A percentile compares a stretch with the other conserved stretches of the same genome.
These are phyloP conservation scores for Mycena sp. DNA, from an alignment of 1,284 basidiomycete species.

Conservation along the genomic window DNA sequence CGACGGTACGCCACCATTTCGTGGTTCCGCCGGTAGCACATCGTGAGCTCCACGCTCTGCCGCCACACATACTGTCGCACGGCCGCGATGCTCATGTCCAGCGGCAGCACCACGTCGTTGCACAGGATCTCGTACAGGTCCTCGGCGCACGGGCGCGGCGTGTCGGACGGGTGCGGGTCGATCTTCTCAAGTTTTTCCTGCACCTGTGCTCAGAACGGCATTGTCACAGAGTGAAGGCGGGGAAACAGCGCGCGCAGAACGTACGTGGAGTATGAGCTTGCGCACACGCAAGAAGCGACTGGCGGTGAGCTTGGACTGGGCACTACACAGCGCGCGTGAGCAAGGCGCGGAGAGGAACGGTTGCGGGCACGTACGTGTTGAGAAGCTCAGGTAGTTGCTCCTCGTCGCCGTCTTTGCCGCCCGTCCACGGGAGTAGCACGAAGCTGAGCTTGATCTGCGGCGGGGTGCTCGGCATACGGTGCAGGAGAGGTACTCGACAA, in stretches of 20 bases:
- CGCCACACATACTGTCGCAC: slow-evolving; percentile 90
- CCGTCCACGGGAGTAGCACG: slow-evolving; percentile 80
- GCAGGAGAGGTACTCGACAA: slow-evolving; percentile 87
- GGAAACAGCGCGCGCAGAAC: slow-evolving; percentile 37
- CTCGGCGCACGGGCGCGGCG: slow-evolving; percentile 57
- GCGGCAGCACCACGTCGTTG: slow-evolving; percentile 81
- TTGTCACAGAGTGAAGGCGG: background rate
- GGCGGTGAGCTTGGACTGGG: slow-evolving; percentile 89
- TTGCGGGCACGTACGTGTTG: slow-evolving; percentile 66
- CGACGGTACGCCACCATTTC: slow-evolving; percentile 17
- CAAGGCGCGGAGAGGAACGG: background rate
- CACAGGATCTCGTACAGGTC: slow-evolving; percentile 90
- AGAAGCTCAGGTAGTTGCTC: slow-evolving; percentile 79
- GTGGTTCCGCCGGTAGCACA: slow-evolving; percentile 75
- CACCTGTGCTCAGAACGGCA: slow-evolving; percentile 56
- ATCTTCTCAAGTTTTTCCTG: slow-evolving; percentile 87
- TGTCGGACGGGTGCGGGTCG: slow-evolving; percentile 28
- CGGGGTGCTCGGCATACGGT: slow-evolving; percentile 61
- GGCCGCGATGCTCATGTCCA: slow-evolving; percentile 89
- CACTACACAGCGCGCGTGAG: slow-evolving; percentile 51
- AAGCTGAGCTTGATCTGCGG: slow-evolving; percentile 84
- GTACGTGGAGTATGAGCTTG: slow-evolving; percentile 86
- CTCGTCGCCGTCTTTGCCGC: slow-evolving; percentile 58
- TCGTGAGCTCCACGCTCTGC: slow-evolving; percentile 80
- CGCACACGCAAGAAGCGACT: slow-evolving; percentile 86